Base-by-base conservation (phyloP, 2,329 filamentous ascomycete species). In the Calycina herbarum region DNA sequence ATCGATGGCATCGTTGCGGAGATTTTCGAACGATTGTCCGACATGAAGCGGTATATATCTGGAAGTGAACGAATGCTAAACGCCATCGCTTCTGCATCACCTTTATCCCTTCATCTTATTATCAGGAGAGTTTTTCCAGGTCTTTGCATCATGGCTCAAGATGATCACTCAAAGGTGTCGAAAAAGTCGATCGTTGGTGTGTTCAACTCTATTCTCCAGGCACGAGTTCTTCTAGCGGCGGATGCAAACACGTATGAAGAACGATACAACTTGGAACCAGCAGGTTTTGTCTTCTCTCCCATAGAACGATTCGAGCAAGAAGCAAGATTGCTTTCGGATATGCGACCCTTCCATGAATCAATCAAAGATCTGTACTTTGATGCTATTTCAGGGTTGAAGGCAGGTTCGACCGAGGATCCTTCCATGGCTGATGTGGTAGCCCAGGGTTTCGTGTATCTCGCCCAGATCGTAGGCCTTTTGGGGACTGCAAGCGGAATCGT, bases 141-240 rank as follows among this genome's bases (percentile, higher is more conserved):
- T 4, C 35, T 74, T 5, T 51, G 70, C 48, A 61, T 64, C 24
- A 59, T 73, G 33, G 71, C 69, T 62, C 68, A 73, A 57, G 67
- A 66, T 33, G 31, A 70, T 1, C 67, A 66, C n/a, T 51, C 69
- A 1, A 70, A 63, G 17, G 62, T 65, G 1, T 67, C 73, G 35
- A 73, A 71, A 58, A 70, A 70, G 27, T 66, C 69, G 2, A 45
- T 75, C 2, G 54, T 76, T 7, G 67, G 64, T 17, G 69, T 75
- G 17, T 71, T 74, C n/a, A 76, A 74, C 42, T 20, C 66, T 5
- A 66, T 76, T 48, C 58, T 76, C 1, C 66, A 72, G 56, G 71
- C 73, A 57, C 66, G 70, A 27, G 57, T 70, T 15, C 64, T 67
- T 31, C 48, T 66, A 24, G 54, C 68, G 29, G 45, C 42, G 38